Evolutionary conservation across 2,329 filamentous ascomycete species (phyloP), one percentile per base, ranked within the genome.

Genomic region (Fusarium sulawesiense): DNA sequence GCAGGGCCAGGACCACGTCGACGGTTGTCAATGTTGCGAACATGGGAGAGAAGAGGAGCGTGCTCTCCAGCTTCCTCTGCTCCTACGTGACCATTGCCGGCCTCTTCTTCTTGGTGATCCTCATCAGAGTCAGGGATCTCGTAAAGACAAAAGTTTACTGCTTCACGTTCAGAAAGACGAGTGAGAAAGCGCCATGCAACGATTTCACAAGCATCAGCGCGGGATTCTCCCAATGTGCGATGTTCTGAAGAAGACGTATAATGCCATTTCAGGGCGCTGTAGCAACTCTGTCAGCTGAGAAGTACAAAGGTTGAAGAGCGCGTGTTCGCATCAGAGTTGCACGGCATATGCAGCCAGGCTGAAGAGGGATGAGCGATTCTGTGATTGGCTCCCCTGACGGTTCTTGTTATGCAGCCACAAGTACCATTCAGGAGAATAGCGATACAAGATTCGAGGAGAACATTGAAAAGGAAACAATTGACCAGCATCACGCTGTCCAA

Each of bases 141-240:
- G 71, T 90, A 91, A 34, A 94, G 86, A 58, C 93, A 91, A 73
- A 86, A 92, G 58, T 93, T 89, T 27, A 95, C 90, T 11, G 89
- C 89, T 73, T 94, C 92, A 25, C 88, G 83, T 76, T 93, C 91
- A 3, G 90, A 90, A 32, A 94, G 82, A 57, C 88, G 88, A 18
- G 88, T 89, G 37, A 94, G 83, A 72, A 93, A 93, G 41, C 92
- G 87, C 91, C 92, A 94, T 40, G 92, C 92, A 16, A 93, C 91
- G 66, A 93, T 92, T 81, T 95, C 92, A 76, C 92, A 94, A 29
- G 91, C 92, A 75, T 89, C 88, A 21, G 91, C 91, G 56, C 92
- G 86, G 16, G 91, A 87, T 60, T 91, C 87, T 60, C 89, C 88
- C 32, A 94, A 80, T 6, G 89, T 89, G 63, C 88, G 87, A 61